A percentile compares a stretch with the other conserved stretches of the same genome.
Conservation (phyloP, 2,329 filamentous ascomycete genomes). For the Stylonectria norvegica region DNA sequence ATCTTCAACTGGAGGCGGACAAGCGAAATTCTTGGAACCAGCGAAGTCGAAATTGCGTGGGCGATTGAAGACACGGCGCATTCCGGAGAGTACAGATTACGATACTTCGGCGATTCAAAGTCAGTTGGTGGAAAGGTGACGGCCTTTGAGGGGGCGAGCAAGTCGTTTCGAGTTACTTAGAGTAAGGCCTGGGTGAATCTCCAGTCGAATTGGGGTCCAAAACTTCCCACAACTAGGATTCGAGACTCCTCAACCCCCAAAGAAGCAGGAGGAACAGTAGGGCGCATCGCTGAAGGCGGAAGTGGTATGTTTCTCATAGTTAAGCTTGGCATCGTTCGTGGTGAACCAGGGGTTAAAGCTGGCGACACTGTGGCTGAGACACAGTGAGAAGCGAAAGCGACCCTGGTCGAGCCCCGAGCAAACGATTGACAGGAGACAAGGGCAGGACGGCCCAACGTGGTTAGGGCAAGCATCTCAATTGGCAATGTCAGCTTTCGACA, state of each 20-base stretch:
- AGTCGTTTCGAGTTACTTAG: slow-evolving; percentile 38
- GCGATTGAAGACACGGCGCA: slow-evolving; percentile 62
- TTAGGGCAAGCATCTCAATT: neutral
- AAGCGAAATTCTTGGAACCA: slow-evolving; percentile 67
- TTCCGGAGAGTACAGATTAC: slow-evolving; percentile 67
- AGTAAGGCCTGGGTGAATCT: neutral
- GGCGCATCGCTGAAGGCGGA: too few species aligned
- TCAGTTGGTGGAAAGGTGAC: slow-evolving; percentile 57
- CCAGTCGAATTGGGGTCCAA: neutral
- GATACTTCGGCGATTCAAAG: slow-evolving; percentile 81
- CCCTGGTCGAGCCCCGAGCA: neutral
- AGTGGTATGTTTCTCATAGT: too few species aligned
- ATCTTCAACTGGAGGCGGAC: slow-evolving; percentile 76
- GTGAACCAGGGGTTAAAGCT: neutral
- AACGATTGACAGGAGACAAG: neutral
- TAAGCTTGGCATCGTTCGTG: too few species aligned
- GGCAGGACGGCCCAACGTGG: neutral
- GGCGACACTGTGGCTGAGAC: slow-evolving; percentile 6
- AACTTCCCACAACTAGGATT: too few species aligned
- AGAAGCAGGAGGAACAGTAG: too few species aligned
- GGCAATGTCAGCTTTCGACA: neutral
- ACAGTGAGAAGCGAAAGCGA: neutral
- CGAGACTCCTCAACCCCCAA: too few species aligned
- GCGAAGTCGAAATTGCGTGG: slow-evolving; percentile 74
- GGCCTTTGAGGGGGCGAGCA: slow-evolving; percentile 65